Evolutionary conservation across 1,139 yeast species (phyloP).

Genomic region (Kurtzmaniella quercitrusa): DNA sequence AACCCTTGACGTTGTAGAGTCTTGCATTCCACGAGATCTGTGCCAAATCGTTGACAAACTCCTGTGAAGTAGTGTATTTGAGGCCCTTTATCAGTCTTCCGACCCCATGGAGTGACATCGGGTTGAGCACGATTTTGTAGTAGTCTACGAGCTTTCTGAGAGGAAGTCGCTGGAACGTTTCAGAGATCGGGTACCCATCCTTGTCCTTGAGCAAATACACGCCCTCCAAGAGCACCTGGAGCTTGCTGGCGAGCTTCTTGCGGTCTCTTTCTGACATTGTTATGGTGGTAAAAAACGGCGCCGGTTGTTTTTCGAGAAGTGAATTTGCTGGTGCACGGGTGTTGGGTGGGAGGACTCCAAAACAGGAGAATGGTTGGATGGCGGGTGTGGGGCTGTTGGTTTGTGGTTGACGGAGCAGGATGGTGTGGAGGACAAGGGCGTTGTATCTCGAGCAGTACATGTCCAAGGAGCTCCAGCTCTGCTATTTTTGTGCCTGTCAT

Average conservation of each 20-base stretch:
- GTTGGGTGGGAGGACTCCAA: not conserved
- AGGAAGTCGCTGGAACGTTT: conserved; percentile 51
- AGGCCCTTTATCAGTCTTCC: conserved; percentile 41
- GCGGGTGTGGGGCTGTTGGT: too few relatives aligned
- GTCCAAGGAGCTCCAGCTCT: too few relatives aligned
- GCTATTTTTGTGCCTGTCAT: too few relatives aligned
- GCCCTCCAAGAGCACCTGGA: conserved; percentile 36
- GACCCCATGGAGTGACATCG: conserved; percentile 40
- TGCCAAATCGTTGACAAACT: conserved; percentile 71
- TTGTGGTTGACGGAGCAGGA: too few relatives aligned
- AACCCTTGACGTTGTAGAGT: conserved; percentile 68
- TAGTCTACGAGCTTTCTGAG: conserved; percentile 46
- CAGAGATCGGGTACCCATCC: conserved; percentile 37
- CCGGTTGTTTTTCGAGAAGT: not conserved
- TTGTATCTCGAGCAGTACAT: too few relatives aligned
- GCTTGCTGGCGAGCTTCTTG: conserved; percentile 37
- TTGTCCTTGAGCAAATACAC: conserved; percentile 44
- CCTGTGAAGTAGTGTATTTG: conserved; percentile 57
- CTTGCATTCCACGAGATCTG: conserved; percentile 90
- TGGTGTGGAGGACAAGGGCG: too few relatives aligned
- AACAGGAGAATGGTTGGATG: too few relatives aligned
- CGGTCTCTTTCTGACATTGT: conserved; percentile 33
- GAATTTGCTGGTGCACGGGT: not conserved
- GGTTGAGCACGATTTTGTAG: conserved; percentile 39
- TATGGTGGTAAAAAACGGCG: not conserved